A percentile compares a stretch with the other conserved stretches of the same genome.
phyloP scores from a whole-genome alignment of 306 rosid genomes.

The Fragaria ananassa region DNA sequence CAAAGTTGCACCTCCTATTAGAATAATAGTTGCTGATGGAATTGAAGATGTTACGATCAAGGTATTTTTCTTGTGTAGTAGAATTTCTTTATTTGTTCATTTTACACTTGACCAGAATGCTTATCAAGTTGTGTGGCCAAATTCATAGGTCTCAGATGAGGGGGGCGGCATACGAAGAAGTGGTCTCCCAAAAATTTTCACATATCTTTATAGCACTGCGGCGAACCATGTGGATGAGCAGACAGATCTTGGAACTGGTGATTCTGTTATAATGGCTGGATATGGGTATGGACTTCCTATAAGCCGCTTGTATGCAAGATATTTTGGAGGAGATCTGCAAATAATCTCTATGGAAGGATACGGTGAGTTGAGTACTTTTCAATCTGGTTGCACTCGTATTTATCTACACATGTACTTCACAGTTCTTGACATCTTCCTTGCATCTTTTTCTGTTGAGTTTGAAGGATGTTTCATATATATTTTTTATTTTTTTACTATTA shows the following conservation, averaged over 20 bases:
- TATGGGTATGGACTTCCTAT: constrained; percentile 91
- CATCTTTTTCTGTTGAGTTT: background rate
- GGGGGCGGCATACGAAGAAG: constrained; percentile 90
- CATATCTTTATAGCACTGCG: constrained; percentile 94
- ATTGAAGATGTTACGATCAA: constrained; percentile 85
- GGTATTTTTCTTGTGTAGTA: constrained; percentile 22
- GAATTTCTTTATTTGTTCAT: background rate
- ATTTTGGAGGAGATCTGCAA: constrained; percentile 92
- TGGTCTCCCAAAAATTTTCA: constrained; percentile 73
- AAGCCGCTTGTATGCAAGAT: constrained; percentile 80
- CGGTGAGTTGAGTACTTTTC: constrained; percentile 44
- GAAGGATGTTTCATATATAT: too few species aligned
- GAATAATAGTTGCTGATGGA: constrained; percentile 93
- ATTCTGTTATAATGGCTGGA: constrained; percentile 84
- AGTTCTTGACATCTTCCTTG: background rate
- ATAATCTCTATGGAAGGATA: constrained; percentile 94
- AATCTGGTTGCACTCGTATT: background rate
- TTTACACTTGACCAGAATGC: background rate
- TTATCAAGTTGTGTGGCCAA: constrained; percentile 25
- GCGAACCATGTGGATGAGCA: constrained; percentile 69
- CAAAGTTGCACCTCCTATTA: constrained; percentile 63
- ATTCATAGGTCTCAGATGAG: constrained; percentile 69
- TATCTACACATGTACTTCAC: background rate
- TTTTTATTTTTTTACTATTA: background rate
- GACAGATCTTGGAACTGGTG: constrained; percentile 51